Conservation (phyloP, 352 stramenopile genomes). For the Achlya hypogyna region DNA sequence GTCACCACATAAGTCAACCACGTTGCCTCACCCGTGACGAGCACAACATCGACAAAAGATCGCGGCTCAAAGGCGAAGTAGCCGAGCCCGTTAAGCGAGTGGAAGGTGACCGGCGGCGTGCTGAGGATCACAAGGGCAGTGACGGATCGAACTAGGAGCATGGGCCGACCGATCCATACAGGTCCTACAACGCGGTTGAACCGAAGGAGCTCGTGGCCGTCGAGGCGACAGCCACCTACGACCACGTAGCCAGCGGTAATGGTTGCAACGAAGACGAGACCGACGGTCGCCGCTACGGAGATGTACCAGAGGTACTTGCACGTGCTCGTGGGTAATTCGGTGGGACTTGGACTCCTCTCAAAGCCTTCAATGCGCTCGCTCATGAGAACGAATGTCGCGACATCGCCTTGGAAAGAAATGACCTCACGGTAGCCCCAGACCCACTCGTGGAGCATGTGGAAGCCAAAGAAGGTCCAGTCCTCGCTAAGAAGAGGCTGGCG, state of each 20-base stretch:
- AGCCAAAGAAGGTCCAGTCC: constrained; percentile 5
- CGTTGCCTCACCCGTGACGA: constrained; percentile 7
- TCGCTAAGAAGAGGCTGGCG: not conserved
- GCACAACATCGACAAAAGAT: not conserved
- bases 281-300: not conserved
- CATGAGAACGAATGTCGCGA: not conserved
- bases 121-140: constrained; percentile 6
- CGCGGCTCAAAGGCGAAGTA: not conserved
- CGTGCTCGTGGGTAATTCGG: constrained; percentile 4
- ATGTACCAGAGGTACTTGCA: constrained; percentile 14
- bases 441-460: not conserved
- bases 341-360: too few relatives aligned
- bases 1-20: constrained; percentile 8
- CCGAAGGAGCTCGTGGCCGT: not conserved
- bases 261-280: not conserved
- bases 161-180: constrained; percentile 12
- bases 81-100: not conserved
- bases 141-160: constrained; percentile 8
- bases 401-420: constrained; percentile 3
- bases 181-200: constrained; percentile 14
- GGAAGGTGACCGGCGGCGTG: not conserved
- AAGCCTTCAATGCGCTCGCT: not conserved
- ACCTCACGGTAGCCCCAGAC: not conserved
- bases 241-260: not conserved
- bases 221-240: not conserved